These are phyloP conservation scores for Fusarium metavorans DNA, from an alignment of 2,329 filamentous ascomycete genomes.

Conservation along the genomic window DNA sequence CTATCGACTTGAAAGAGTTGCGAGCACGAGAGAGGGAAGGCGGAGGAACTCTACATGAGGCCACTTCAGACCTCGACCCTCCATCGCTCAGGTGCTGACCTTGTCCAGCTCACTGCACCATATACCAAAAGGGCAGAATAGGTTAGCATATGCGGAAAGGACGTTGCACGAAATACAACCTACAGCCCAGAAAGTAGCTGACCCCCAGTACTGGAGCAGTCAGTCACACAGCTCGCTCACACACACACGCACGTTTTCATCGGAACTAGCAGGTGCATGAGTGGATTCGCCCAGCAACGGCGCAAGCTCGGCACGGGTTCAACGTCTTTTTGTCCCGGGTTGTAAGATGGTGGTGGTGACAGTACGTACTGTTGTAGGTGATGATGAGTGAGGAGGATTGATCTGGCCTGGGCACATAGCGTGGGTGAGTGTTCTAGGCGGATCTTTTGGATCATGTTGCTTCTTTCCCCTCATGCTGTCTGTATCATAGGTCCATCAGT, in stretches of 20 bases:
- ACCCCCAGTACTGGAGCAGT: constrained; percentile 8
- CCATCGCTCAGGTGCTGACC: constrained; percentile 28
- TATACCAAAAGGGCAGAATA: constrained; percentile 25
- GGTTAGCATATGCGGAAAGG: constrained; percentile 21
- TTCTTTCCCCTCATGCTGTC: constrained; percentile 1
- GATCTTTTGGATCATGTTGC: background rate
- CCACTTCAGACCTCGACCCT: constrained; percentile 22
- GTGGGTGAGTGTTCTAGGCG: constrained; percentile 22
- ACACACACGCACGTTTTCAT: constrained; percentile 24
- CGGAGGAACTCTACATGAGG: constrained; percentile 32
- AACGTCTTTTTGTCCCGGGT: constrained; percentile 33
- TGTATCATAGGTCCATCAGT: background rate
- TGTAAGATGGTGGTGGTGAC: constrained; percentile 1
- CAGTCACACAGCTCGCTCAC: constrained; percentile 1
- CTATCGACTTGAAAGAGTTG: constrained; percentile 2
- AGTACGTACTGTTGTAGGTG: constrained; percentile 1
- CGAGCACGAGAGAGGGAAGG: constrained; percentile 4
- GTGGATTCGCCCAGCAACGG: constrained; percentile 29
- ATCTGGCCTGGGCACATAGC: constrained; percentile 11
- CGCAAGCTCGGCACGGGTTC: constrained; percentile 32
- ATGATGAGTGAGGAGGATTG: background rate
- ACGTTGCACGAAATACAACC: constrained; percentile 18
- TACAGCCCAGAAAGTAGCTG: constrained; percentile 14
- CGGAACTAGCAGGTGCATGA: constrained; percentile 18
- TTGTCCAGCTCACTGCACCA: constrained; percentile 17